Evolutionary conservation across 2,329 filamentous ascomycete genomes (phyloP).

Genomic region (Penicillium sp.): DNA sequence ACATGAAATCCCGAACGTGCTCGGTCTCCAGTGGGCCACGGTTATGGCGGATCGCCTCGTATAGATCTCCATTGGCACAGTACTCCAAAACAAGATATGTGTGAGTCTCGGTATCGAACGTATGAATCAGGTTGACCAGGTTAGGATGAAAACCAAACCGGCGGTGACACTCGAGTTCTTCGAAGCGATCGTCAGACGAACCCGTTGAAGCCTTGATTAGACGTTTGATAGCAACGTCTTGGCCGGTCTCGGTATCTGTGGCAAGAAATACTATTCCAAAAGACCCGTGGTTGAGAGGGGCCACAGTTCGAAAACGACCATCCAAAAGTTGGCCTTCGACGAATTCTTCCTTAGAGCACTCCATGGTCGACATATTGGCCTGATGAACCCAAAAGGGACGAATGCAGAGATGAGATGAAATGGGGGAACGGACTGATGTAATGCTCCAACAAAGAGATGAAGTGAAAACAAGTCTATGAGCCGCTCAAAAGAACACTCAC

Average conservation of each 20-base stretch:
- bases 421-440: constrained; percentile 5
- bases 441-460: constrained; percentile 12
- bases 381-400: constrained; percentile 12
- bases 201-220: constrained; percentile 69
- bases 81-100: constrained; percentile 90
- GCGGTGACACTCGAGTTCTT: constrained; percentile 61
- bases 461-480: constrained; percentile 19
- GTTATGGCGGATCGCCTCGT: constrained; percentile 86
- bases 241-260: constrained; percentile 64
- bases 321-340: constrained; percentile 31
- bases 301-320: constrained; percentile 81
- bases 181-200: constrained; percentile 61
- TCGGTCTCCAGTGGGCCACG: constrained; percentile 87
- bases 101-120: constrained; percentile 86
- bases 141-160: constrained; percentile 73
- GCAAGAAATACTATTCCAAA: constrained; percentile 98
- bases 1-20: constrained; percentile 94
- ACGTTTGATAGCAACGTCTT: constrained; percentile 91
- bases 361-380: constrained; percentile 23
- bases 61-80: constrained; percentile 88
- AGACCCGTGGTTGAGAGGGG: constrained; percentile 94
- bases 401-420: constrained; percentile 8
- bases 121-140: constrained; percentile 83
- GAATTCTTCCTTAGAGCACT: constrained; percentile 32
- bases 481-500: constrained; percentile 18